Conservation (phyloP, 2,329 filamentous ascomycete genomes). For the Penicillium carneum region DNA sequence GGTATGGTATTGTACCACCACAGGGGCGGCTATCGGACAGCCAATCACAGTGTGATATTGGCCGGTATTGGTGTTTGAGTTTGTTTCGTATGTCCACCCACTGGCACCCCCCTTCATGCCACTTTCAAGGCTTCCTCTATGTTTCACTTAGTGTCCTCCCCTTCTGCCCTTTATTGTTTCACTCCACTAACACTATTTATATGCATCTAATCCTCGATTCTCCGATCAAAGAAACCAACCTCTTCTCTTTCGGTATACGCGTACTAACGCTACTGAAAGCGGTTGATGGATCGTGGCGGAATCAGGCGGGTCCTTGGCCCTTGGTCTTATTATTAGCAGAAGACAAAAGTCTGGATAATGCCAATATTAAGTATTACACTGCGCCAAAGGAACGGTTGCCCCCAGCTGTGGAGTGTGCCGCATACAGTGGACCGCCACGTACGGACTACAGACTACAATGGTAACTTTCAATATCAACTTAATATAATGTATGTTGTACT, state of each 20-base stretch:
- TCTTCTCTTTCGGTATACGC: slow-evolving; percentile 3
- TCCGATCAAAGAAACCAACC: background rate
- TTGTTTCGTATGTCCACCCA: slow-evolving; percentile 12
- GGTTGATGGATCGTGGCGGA: slow-evolving; percentile 30
- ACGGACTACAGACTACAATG: background rate
- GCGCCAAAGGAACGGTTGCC: slow-evolving; percentile 27
- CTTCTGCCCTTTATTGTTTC: background rate
- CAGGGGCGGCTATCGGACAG: background rate
- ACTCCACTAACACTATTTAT: background rate
- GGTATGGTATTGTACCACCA: slow-evolving; percentile 15
- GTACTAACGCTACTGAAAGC: slow-evolving; percentile 26
- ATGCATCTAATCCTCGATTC: background rate
- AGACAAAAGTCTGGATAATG: slow-evolving; percentile 8
- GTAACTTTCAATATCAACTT: background rate
- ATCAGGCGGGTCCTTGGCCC: slow-evolving; percentile 23
- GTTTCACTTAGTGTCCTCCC: slow-evolving; percentile 2
- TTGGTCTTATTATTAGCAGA: slow-evolving; percentile 6
- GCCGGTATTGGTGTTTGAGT: background rate
- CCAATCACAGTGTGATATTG: background rate
- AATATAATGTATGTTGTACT: background rate
- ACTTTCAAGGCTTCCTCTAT: background rate
- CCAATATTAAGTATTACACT: slow-evolving; percentile 2
- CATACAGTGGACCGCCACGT: slow-evolving; percentile 3
- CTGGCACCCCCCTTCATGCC: slow-evolving; percentile 1
- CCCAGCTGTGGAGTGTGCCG: slow-evolving; percentile 24